Evolutionary conservation across 495 filamentous ascomycete genomes (phyloP), one percentile per base, ranked within the genome.

Genomic region (Penicillium cosmopolitanum): DNA sequence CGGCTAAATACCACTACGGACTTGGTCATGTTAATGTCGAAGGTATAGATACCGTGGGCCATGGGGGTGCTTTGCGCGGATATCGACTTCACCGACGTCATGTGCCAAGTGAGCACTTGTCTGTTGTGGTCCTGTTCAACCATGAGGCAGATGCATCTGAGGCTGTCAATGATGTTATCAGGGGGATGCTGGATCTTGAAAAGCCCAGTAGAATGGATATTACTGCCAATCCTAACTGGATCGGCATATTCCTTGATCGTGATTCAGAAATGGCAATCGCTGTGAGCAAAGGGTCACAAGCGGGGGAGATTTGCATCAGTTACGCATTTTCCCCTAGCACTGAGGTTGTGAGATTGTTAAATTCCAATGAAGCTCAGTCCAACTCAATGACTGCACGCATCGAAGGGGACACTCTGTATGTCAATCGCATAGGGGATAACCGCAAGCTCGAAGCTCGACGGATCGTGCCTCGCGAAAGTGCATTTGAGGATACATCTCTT

Each of bases 11-110:
- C 43, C 60, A 65, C 6, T 69, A 66, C 52, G 73, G 73, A 2
- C 25, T 75, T 25, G 18, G 13, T 11, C 71, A 61, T 55, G 31
- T 44, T 5, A 36, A 53, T 12, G 21, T 65, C 12, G 47, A 51
- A 5, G 66, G 62, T 3, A 53, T 71, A 7, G 31, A 64, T 15
- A 65, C 63, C 1, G 21, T 70, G 10, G 67, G 71, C 3, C 73
- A 75, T 50, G 69, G 63, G 34, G 73, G 73, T 52, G 73, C 69
- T 2, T 54, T 75, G 5, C 66, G 67, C n/a, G 73, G 73, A 25
- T 75, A 66, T 50, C 71, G 73, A n/a, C 43, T 68, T 18, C 61
- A 65, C 33, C 66, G 73, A 31, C 53, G 60, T 1, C 66, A 75
- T 58, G 69, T 63, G 16, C 66, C 65, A 2, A n/a, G 51, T 18